Evolutionary conservation across 352 stramenopile species (phyloP), one percentile per base, ranked within the genome.

Genomic region (Phytophthora podocarpi): DNA sequence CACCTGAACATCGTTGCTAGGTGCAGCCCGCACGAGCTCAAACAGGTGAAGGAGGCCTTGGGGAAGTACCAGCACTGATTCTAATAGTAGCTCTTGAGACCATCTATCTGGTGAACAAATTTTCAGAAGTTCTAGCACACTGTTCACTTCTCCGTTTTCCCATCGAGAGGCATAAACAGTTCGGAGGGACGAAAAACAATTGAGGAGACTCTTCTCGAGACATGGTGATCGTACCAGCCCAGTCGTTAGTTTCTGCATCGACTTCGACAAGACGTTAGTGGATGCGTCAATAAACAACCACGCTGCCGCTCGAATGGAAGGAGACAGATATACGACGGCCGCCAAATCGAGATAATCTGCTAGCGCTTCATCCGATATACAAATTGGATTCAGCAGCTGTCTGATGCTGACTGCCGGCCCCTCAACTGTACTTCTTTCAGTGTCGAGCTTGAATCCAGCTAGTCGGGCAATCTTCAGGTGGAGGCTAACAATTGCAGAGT

Each of bases 1-100:
- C 10, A 42, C 35, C 7, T 63, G 51, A 24, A 47, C 5, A 11
- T 28, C 24, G 27, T 55, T 32, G 9, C 16, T 59, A 37, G 36
- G 15, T 8, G 58, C 46, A 15, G 26, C n/a, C 26, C 46, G 45
- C n/a, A 52, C 57, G 3, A 76, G 37, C 16, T 63, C 42, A 28
- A 70, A 58, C 8, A 76, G 32, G 3, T 67, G 28, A 11, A 57
- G 40, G 5, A 76, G 40, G 5, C 67, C 67, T 34, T 72, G 35
- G 2, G 66, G 51, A 26, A 72, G 57, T 31, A 49, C 52, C 12
- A 72, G 50, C 2, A 67, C n/a, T n/a, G 52, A 49, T 6, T 59
- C 35, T 26, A 76, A 7, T 5, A 76, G 13, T 16, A 45, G 4
- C 11, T 55, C 26, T 36, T 60, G 56, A 8, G 67, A 70, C 63